Base-by-base conservation (phyloP, 2,329 filamentous ascomycete species). In the Neonectria neomacrospora region DNA sequence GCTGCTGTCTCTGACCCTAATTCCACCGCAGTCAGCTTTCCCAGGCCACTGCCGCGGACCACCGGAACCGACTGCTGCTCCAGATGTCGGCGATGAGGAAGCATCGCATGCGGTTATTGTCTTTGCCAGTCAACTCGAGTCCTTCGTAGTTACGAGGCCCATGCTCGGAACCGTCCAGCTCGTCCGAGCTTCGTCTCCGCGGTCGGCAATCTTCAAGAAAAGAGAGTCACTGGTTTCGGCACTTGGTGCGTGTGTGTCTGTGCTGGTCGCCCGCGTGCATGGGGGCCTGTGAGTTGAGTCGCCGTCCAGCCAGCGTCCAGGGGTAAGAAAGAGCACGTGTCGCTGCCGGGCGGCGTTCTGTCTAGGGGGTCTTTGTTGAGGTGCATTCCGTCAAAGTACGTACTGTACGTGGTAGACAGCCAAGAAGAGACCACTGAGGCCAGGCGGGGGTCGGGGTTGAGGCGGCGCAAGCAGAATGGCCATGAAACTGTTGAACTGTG, bases 401-500 rank as follows among this genome's bases (percentile, higher is more conserved):
- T 56, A n/a, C 54, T 28, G 47, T 56, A 26, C 30, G n/a, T n/a
- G n/a, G n/a, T n/a, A n/a, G n/a, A n/a, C 28, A 9, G n/a, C 12
- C 28, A 30, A 20, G 22, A n/a, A 28, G 12, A 45, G 41, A n/a
- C 30, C 14, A 23, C 12, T 20, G 18, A 28, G 34, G 20, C 51
- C 16, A 42, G 22, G 44, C 44, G 10, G 18, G 16, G 39, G 18
- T 11, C 28, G 22, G 37, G 12, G 16, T 32, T 34, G 39, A 42
- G 52, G 52, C 39, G 7, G 30, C 30, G 39, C 14, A 20, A 30
- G 44, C 30, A 53, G 22, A 47, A 30, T 45, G 52, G 57, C 53
- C 47, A 57, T 51, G 56, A 67, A 67, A 61, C 39, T 69, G 69
- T 71, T 71, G 69, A 71, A 71, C 66, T 37, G 58, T 28, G 26